Conservation (phyloP, 495 filamentous ascomycete species). For the Podospora didyma region DNA sequence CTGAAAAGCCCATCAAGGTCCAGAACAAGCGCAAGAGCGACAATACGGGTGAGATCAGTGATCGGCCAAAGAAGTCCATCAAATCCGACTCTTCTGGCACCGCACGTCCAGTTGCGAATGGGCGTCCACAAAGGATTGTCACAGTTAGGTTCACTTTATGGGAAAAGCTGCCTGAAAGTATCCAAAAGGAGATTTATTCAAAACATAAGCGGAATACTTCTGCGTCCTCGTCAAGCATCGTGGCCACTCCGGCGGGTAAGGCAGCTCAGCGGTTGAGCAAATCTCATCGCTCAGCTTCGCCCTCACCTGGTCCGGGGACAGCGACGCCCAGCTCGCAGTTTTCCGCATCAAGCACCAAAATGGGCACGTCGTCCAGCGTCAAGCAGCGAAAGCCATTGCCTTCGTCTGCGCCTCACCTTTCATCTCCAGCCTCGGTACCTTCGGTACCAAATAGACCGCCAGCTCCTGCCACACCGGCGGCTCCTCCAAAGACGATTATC, state of each 20-base stretch:
- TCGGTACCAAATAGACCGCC: conserved; percentile 6
- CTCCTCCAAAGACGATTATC: conserved; percentile 2
- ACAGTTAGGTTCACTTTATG: conserved; percentile 15
- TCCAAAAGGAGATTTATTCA: conserved; percentile 2
- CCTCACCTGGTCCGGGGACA: not conserved
- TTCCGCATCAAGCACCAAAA: not conserved
- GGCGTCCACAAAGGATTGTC: conserved; percentile 19
- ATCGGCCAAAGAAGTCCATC: conserved; percentile 37
- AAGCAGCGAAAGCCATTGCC: conserved; percentile 38
- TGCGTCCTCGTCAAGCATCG: conserved; percentile 13
- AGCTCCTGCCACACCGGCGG: conserved; percentile 5
- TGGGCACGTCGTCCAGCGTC: conserved; percentile 2
- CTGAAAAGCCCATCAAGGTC: conserved; percentile 23
- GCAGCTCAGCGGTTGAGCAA: conserved; percentile 5
- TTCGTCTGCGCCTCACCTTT: conserved; percentile 22
- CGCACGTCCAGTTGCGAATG: conserved; percentile 11
- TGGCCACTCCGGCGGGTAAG: conserved; percentile 14
- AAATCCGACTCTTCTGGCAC: conserved; percentile 22
- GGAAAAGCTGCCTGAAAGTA: conserved; percentile 14
- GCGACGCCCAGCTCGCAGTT: not conserved
- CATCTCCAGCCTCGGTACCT: conserved; percentile 9
- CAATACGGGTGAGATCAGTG: conserved; percentile 16
- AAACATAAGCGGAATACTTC: not conserved
- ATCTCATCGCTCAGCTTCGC: not conserved
- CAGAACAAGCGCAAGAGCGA: conserved; percentile 35